Conservation (phyloP, 163 green algal species). For the Coccomyxa subellipsoidea region DNA sequence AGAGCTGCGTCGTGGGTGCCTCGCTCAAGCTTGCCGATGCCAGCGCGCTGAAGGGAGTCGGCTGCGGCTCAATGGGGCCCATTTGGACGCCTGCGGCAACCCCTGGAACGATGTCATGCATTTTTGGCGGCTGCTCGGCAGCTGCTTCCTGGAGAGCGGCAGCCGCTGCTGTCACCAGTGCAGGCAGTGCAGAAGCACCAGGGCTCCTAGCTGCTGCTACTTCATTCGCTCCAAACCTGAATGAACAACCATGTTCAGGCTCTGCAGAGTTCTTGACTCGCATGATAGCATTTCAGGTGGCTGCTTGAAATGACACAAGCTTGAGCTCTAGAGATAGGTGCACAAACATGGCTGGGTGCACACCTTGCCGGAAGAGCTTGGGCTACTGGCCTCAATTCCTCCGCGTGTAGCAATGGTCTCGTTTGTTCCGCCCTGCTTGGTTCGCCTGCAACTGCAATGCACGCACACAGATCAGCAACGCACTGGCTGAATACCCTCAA, state of each 20-base stretch:
- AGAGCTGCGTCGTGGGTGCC: not conserved
- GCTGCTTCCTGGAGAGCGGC: not conserved
- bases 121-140: not conserved
- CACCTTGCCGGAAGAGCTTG: too few relatives aligned
- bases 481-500: too few relatives aligned
- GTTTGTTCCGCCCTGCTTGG: not conserved
- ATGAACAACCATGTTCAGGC: not conserved
- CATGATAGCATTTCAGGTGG: too few relatives aligned
- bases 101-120: not conserved
- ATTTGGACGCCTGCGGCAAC: not conserved
- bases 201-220: not conserved
- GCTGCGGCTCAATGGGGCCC: slow-evolving; percentile 2
- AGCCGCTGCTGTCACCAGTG: not conserved
- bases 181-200: not conserved
- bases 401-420: not conserved
- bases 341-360: too few relatives aligned
- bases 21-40: not conserved
- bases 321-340: too few relatives aligned
- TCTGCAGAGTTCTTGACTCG: too few relatives aligned
- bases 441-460: too few relatives aligned
- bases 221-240: not conserved
- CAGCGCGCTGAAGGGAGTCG: not conserved
- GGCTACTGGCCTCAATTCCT: too few relatives aligned
- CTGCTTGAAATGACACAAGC: too few relatives aligned
- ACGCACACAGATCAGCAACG: not conserved